A percentile compares a stretch with the other conserved stretches of the same genome.
phyloP scores from a whole-genome alignment of 352 stramenopile species.

The Phytophthora podocarpi region DNA sequence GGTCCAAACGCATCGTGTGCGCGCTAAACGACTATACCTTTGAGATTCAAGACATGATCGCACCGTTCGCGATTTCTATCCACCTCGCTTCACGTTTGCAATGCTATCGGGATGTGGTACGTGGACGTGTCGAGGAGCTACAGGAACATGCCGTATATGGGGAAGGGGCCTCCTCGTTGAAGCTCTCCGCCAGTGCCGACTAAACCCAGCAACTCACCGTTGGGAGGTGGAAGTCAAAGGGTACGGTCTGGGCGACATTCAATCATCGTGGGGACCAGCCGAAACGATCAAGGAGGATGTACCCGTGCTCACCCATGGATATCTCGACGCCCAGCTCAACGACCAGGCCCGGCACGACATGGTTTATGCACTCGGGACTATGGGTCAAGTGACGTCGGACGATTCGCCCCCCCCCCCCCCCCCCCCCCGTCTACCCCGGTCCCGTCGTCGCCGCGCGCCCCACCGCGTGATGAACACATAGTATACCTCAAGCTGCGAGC shows the following conservation, averaged over 20 bases:
- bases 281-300: too few relatives aligned
- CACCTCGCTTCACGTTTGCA: conserved; percentile 16
- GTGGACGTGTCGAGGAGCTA: background rate
- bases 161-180: conserved; percentile 14
- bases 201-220: background rate
- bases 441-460: too few relatives aligned
- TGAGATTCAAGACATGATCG: conserved; percentile 26
- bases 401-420: too few relatives aligned
- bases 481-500: too few relatives aligned
- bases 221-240: conserved; percentile 1
- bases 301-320: too few relatives aligned
- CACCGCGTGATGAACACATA: too few relatives aligned
- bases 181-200: background rate
- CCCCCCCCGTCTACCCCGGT: too few relatives aligned
- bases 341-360: too few relatives aligned
- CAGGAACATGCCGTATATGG: conserved; percentile 12
- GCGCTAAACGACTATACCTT: conserved; percentile 25
- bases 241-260: background rate
- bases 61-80: conserved; percentile 3
- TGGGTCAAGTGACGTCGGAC: too few relatives aligned
- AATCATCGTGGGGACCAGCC: too few relatives aligned
- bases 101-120: background rate
- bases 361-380: too few relatives aligned
- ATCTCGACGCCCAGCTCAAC: too few relatives aligned
- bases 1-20: background rate